Evolutionary conservation across 148 eudicot species (phyloP), one percentile per base, ranked within the genome.

Genomic region (Mesembryanthemum crystallinum): DNA sequence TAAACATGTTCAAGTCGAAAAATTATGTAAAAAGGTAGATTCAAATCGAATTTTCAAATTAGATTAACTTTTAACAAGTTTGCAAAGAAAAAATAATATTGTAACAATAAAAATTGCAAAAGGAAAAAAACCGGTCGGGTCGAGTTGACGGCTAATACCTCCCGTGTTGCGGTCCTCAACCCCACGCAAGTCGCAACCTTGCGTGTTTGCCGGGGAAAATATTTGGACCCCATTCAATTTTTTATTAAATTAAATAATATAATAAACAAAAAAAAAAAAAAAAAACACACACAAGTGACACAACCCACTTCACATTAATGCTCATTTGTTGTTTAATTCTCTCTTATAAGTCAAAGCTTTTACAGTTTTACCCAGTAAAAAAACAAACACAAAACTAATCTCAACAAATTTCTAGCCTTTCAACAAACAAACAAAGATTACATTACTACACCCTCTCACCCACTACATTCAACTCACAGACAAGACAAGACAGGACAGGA

Each of bases 121-220:
- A 15, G 43, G 25, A 21, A 47, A 8, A 1, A 54, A 66, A 25
- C 51, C 0, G 2, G 12, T 14, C 35, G 45, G 64, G 64, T 57
- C 73, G 57, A 45, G 6, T 8, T 43, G 47, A 29, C 67, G 29
- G 15, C 58, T 30, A 43, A 60, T 47, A 33, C 43, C 17, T 71
- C 54, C 64, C 73, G 66, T 73, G 77, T 51, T 15, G 24, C 21
- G 76, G 77, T 78, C 73, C 43, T 66, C 77, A 47, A 35, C 6
- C 39, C 39, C 6, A n/a, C 39, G 3, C 6, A 35, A 35, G n/a
- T n/a, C n/a, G n/a, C 45, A 33, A 69, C 63, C 74, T 79, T 75
- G 78, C 82, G 79, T 80, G 82, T 75, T 80, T 75, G 75, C 75
- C 78, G 75, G 78, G 75, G 33, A 25, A 61, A 78, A 9, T 21